Percentiles rank a stretch among this genome's conserved stretches.
Evolutionary conservation across 495 filamentous ascomycete species (phyloP).

Genomic region (Penicillium daleae): DNA sequence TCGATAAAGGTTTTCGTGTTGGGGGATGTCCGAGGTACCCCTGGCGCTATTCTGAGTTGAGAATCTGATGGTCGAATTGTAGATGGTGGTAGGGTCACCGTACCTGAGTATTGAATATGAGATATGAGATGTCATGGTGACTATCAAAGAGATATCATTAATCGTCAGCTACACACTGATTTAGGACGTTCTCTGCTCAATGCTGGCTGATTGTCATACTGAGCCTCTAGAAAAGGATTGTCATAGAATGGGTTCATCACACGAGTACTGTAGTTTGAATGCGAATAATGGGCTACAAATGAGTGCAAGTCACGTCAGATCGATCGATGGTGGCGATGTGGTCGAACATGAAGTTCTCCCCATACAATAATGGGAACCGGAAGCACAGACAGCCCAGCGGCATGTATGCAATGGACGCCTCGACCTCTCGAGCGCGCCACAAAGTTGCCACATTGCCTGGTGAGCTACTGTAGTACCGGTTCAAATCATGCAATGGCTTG

Average conservation of each 20-base stretch:
- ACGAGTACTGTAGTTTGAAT: conserved; percentile 10
- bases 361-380: not conserved
- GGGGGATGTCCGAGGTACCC: conserved; percentile 8
- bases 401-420: conserved; percentile 20
- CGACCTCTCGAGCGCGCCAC: conserved; percentile 20
- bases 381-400: conserved; percentile 15
- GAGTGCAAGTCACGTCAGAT: not conserved
- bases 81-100: too few species aligned
- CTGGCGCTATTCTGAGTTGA: not conserved
- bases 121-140: conserved; percentile 2
- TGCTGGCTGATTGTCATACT: not conserved
- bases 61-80: conserved; percentile 14
- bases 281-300: not conserved
- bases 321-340: conserved; percentile 15
- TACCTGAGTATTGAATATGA: conserved; percentile 16
- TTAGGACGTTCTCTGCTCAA: not conserved
- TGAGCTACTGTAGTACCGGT: conserved; percentile 16
- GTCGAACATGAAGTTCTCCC: conserved; percentile 4
- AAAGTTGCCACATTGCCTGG: conserved; percentile 18
- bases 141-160: not conserved
- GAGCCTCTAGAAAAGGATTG: not conserved
- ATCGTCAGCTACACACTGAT: not conserved
- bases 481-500: conserved; percentile 7
- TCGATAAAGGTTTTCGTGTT: conserved; percentile 19
- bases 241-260: not conserved